A percentile compares a stretch with the other conserved stretches of the same genome.
These are phyloP conservation scores for Mycosarcoma maydis DNA, from an alignment of 1,284 basidiomycete genomes.

Conservation along the genomic window DNA sequence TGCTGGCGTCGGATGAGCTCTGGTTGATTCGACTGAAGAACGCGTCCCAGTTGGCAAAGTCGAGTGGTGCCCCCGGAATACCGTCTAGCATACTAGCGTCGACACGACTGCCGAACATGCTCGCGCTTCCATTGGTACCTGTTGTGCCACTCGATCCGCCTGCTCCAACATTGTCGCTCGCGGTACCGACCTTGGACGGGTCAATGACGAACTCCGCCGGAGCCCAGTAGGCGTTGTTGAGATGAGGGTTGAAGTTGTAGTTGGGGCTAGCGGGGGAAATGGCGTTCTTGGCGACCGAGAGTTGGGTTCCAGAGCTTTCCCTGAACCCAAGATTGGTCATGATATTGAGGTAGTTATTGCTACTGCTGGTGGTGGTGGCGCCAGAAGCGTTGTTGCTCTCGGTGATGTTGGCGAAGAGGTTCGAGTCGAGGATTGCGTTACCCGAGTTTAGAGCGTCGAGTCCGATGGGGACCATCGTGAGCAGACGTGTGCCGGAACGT, in stretches of 20 bases:
- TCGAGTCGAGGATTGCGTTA: constrained; percentile 32
- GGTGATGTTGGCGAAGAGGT: constrained; percentile 12
- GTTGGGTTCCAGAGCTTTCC: constrained; percentile 4
- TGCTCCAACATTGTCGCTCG: no score
- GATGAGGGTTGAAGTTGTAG: constrained; percentile 55
- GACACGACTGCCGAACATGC: constrained; percentile 18
- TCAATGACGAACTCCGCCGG: constrained; percentile 31
- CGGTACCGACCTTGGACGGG: neutral
- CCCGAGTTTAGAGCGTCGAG: constrained; percentile 16
- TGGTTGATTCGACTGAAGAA: constrained; percentile 34
- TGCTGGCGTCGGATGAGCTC: neutral
- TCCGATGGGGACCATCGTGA: constrained; percentile 53
- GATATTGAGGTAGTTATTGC: constrained; percentile 10
- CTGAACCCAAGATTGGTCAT: constrained; percentile 10
- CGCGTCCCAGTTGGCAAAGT: constrained; percentile 53
- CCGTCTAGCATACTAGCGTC: constrained; percentile 46
- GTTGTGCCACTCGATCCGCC: neutral
- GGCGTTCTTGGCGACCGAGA: constrained; percentile 34
- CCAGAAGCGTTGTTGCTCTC: neutral
- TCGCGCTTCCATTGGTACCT: neutral
- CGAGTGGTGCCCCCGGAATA: constrained; percentile 45
- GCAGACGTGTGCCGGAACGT: constrained; percentile 43
- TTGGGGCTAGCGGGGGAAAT: constrained; percentile 29
- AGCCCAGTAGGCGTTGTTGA: constrained; percentile 52
- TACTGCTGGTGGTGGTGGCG: neutral